Percentiles rank a stretch among this genome's conserved stretches.
These are phyloP conservation scores for Aspergillus kassunensis DNA, from an alignment of 495 filamentous ascomycete species.

Conservation along the genomic window DNA sequence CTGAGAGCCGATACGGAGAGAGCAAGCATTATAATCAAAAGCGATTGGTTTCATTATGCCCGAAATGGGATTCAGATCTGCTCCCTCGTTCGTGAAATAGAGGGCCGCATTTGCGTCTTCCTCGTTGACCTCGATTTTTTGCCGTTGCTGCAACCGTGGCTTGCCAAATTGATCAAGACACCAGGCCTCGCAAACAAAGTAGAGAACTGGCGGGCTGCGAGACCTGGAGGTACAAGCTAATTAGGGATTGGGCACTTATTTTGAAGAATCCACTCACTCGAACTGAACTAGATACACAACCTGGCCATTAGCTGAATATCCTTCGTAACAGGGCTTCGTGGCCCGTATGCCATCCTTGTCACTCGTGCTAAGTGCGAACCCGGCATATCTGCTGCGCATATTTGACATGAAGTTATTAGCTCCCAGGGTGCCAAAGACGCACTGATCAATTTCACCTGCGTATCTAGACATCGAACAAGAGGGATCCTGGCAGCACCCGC, in stretches of 20 bases:
- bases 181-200: not conserved
- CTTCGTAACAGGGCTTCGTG: not conserved
- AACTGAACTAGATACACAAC: not conserved
- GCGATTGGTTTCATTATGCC: not conserved
- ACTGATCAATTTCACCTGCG: constrained; percentile 4
- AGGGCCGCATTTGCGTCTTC: not conserved
- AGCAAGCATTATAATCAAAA: not conserved
- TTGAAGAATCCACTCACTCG: not conserved
- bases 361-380: not conserved
- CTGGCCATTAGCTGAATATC: not conserved
- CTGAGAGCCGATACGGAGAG: not conserved
- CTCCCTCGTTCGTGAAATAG: not conserved
- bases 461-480: not conserved
- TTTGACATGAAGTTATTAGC: not conserved
- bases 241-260: not conserved
- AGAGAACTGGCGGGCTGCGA: not conserved
- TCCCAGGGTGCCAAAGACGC: constrained; percentile 4
- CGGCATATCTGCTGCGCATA: not conserved
- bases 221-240: not conserved
- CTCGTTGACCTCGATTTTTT: not conserved
- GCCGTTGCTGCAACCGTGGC: not conserved
- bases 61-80: not conserved
- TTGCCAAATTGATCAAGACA: not conserved
- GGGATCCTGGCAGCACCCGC: not conserved
- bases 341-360: not conserved